These are phyloP conservation scores for Tulasnella sp. DNA, from an alignment of 768 basidiomycete species.

Conservation along the genomic window DNA sequence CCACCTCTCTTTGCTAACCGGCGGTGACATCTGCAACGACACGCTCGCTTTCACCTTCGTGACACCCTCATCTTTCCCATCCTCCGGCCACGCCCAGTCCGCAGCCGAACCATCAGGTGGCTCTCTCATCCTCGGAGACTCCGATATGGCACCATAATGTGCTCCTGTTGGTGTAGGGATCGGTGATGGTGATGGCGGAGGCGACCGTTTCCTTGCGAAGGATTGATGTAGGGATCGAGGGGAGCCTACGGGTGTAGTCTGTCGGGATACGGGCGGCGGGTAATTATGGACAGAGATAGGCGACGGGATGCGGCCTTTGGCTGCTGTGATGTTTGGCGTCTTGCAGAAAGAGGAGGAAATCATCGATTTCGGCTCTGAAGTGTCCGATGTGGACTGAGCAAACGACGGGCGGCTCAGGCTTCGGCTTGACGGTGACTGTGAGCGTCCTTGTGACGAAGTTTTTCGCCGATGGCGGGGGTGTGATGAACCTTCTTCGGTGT, in stretches of 20 bases:
- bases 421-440: conserved; percentile 2
- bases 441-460: not conserved
- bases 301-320: not conserved
- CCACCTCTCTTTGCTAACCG: conserved; percentile 3
- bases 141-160: not conserved
- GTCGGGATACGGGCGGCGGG: not conserved
- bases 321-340: no score
- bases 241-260: not conserved
- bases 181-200: conserved; percentile 19
- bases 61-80: not conserved
- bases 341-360: not conserved
- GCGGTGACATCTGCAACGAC: not conserved
- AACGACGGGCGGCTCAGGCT: not conserved
- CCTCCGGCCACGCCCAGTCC: conserved; percentile 12
- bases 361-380: conserved; percentile 13
- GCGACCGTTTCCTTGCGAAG: conserved; percentile 14
- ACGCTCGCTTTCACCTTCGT: not conserved
- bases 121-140: conserved; percentile 5
- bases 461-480: not conserved
- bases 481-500: conserved; percentile 3
- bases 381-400: not conserved
- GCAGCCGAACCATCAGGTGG: not conserved
- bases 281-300: not conserved
- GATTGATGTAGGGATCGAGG: not conserved
- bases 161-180: not conserved